Conservation (phyloP, 2,329 filamentous ascomycete species). For the Mycocentrospora acerina region DNA sequence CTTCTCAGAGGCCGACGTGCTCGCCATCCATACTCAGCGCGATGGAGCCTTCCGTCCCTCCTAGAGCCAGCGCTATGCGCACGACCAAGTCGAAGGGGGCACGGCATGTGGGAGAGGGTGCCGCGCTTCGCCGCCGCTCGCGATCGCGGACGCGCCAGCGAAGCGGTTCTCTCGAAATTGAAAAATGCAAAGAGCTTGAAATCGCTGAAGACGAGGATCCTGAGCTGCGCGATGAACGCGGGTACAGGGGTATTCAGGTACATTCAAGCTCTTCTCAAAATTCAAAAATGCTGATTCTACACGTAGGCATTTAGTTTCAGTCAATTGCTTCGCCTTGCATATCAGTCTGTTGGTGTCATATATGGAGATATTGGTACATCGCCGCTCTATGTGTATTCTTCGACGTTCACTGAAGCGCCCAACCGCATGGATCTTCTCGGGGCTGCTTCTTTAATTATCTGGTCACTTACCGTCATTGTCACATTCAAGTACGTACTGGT, state of each 20-base stretch:
- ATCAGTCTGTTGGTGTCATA: conserved; percentile 67
- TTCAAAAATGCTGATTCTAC: too few species aligned
- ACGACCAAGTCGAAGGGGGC: conserved; percentile 3
- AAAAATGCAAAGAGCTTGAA: conserved; percentile 55
- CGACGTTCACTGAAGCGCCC: conserved; percentile 58
- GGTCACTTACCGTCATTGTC: conserved; percentile 70
- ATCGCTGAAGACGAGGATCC: conserved; percentile 34
- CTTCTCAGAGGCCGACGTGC: too few species aligned
- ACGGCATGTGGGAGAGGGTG: conserved; percentile 9
- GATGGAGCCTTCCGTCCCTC: too few species aligned
- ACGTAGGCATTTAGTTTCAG: conserved; percentile 32
- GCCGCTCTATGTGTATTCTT: conserved; percentile 71
- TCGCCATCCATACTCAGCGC: too few species aligned
- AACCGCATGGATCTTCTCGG: conserved; percentile 62
- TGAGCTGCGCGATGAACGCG: conserved; percentile 31
- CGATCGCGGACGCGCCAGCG: conserved; percentile 5
- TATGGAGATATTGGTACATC: conserved; percentile 70
- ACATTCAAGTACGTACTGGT: conserved; percentile 70
- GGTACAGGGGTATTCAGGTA: conserved; percentile 36
- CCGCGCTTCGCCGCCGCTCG: conserved; percentile 8
- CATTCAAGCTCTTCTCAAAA: too few species aligned
- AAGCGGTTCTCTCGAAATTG: conserved; percentile 60
- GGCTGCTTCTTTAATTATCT: conserved; percentile 68
- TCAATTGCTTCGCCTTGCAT: conserved; percentile 47
- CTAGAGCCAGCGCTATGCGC: too few species aligned